phyloP scores from a whole-genome alignment of 1,284 basidiomycete genomes.

The Rhodofomes roseus region DNA sequence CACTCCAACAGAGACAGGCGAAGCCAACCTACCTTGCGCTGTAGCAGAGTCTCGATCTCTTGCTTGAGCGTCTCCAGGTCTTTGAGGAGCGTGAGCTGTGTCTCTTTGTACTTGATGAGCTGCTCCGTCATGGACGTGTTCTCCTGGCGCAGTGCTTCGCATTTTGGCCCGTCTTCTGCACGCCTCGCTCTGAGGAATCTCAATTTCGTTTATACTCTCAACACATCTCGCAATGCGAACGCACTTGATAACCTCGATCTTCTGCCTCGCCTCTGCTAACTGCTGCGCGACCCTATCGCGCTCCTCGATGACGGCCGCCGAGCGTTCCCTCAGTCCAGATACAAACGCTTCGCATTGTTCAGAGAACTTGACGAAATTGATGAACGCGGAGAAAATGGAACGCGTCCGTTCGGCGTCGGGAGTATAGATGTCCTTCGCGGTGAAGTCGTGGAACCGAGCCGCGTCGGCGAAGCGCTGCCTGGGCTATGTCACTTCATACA shows the following conservation, averaged over 20 bases:
- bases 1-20: no score
- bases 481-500: neutral
- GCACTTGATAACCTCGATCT: constrained; percentile 62
- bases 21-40: constrained; percentile 56
- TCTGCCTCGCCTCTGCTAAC: constrained; percentile 47
- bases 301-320: constrained; percentile 53
- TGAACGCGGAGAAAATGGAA: constrained; percentile 77
- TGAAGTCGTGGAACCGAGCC: constrained; percentile 78
- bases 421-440: constrained; percentile 65
- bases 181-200: constrained; percentile 49
- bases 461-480: constrained; percentile 67
- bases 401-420: constrained; percentile 74
- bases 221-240: neutral
- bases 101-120: constrained; percentile 63
- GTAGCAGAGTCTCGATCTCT: constrained; percentile 55
- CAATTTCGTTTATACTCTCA: neutral
- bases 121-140: constrained; percentile 61
- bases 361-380: constrained; percentile 91
- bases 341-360: constrained; percentile 67
- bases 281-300: constrained; percentile 50
- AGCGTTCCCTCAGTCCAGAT: constrained; percentile 54
- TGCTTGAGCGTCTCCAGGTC: constrained; percentile 66
- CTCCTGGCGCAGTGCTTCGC: constrained; percentile 55
- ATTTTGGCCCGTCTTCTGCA: constrained; percentile 68
- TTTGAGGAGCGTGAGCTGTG: constrained; percentile 53